Conservation (phyloP, 2,329 filamentous ascomycete genomes). For the Diaporthe sp. region DNA sequence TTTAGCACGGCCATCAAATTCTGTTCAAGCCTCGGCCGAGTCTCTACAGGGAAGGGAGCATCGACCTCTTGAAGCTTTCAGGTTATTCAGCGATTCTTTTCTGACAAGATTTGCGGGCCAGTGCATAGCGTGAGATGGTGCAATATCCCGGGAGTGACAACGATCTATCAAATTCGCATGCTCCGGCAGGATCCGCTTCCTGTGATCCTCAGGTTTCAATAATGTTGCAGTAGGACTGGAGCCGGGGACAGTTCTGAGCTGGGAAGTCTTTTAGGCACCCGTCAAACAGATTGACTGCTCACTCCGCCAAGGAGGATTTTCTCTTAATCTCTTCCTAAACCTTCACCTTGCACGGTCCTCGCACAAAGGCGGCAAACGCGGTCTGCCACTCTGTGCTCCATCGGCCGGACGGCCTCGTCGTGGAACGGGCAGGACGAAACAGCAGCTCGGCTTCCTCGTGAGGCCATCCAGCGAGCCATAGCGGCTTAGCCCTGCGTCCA, state of each 20-base stretch:
- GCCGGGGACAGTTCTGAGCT: neutral
- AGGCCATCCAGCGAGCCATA: constrained; percentile 7
- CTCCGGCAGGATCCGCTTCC: neutral
- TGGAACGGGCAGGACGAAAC: neutral
- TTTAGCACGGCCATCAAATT: neutral
- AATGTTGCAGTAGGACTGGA: neutral
- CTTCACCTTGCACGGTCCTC: neutral
- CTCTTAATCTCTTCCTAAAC: neutral
- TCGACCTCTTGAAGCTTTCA: neutral
- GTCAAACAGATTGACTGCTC: neutral
- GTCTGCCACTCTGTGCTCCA: neutral
- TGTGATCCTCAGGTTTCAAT: neutral
- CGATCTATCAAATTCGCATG: neutral
- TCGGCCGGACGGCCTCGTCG: neutral
- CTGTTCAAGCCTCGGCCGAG: neutral
- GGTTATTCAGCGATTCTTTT: neutral
- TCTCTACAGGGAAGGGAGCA: neutral
- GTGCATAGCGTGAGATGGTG: neutral
- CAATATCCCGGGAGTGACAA: neutral
- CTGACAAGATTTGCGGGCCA: neutral
- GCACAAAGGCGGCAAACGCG: constrained; percentile 4
- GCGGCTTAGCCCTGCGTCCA: neutral
- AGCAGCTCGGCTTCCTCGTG: constrained; percentile 16
- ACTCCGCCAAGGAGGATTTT: neutral
- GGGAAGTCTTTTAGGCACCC: neutral